phyloP scores from a whole-genome alignment of 2,329 filamentous ascomycete species.

The Aspergillus uvarum region DNA sequence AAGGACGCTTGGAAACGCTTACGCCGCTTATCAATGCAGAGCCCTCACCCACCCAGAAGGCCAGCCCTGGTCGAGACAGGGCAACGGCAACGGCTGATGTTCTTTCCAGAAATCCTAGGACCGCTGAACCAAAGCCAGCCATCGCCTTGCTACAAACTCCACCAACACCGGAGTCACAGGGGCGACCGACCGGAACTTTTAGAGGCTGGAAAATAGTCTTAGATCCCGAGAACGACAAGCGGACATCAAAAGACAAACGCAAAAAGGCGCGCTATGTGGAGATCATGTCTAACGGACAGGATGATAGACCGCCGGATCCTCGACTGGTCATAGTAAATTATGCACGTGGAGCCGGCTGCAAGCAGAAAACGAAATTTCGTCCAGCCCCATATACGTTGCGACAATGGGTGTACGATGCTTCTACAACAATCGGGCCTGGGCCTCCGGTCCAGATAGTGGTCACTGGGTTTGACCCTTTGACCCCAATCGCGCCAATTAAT shows the following conservation, averaged over 20 bases:
- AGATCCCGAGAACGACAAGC: conserved; percentile 63
- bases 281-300: conserved; percentile 56
- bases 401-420: conserved; percentile 77
- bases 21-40: conserved; percentile 67
- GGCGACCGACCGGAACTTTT: conserved; percentile 51
- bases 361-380: conserved; percentile 69
- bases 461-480: conserved; percentile 91
- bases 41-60: conserved; percentile 61
- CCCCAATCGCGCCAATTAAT: conserved; percentile 59
- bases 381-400: conserved; percentile 74
- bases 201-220: conserved; percentile 61
- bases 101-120: conserved; percentile 32
- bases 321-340: conserved; percentile 69
- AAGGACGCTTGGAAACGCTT: conserved; percentile 53
- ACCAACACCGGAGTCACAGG: conserved; percentile 49
- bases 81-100: conserved; percentile 34
- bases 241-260: conserved; percentile 56
- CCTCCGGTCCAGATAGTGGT: conserved; percentile 90
- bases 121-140: conserved; percentile 28
- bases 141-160: conserved; percentile 46
- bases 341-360: conserved; percentile 61
- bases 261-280: conserved; percentile 55
- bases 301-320: conserved; percentile 72
- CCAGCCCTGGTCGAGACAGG: conserved; percentile 53
- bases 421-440: conserved; percentile 81